Evolutionary conservation across 441 rosid species (phyloP), one percentile per base, ranked within the genome.

Genomic region (Brassica hybrid): DNA sequence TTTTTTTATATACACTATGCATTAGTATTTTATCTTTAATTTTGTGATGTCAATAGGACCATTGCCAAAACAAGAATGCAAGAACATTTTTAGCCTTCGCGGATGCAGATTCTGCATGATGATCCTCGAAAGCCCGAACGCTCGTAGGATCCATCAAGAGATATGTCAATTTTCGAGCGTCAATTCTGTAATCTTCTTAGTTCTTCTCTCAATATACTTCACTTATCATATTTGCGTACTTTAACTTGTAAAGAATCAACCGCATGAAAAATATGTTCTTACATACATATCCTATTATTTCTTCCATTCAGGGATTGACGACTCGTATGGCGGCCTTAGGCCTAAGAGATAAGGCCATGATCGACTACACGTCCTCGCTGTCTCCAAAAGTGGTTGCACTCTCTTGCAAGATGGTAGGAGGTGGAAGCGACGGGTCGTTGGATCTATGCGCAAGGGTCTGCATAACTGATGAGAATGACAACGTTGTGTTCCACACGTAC

Each of bases 391-490:
- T 87, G 16, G 97, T 94, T 38, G 88, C 97, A 70, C 79, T 94
- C 9, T 90, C 91, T 67, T 92, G 97, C 87, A 94, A 94, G 81
- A 94, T 90, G 94, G 94, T 92, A 50, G 97, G 98, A 64, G 98
- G 95, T 59, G 95, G 95, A 78, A 94, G 88, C 73, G 98, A 91
- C 56, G 95, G 98, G 50, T 88, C 97, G 6, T 67, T 91, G 4
- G 97, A 92, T 50, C 73, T 91, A 48, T 92, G 95, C 45, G 97
- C 91, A 1, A 88, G 92, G 81, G 90, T 94, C 67, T 92, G 97
- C 78, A 67, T 94, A 41, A 84, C 88, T 19, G 97, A 94, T 65
- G 97, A 94, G 62, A 76, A 70, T 23, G 96, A 94, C 80, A 89
- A 88, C 59, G 78, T 92, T 21, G 78, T 94, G 79, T 91, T 92